Evolutionary conservation across 2,329 filamentous ascomycete species (phyloP).

Genomic region (Sphaceloma murrayae): DNA sequence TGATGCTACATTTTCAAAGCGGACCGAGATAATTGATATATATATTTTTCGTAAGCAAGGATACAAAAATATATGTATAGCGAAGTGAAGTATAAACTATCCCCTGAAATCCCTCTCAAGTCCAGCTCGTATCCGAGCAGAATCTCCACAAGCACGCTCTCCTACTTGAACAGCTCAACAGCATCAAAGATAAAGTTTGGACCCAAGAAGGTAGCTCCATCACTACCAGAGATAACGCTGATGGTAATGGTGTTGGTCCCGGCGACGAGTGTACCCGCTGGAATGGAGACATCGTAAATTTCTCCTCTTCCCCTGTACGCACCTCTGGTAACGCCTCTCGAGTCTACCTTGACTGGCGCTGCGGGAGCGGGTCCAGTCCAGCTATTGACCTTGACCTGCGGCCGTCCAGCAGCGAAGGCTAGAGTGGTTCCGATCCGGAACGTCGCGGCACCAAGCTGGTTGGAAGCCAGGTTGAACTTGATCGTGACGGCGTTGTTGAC

Average conservation of each 20-base stretch:
- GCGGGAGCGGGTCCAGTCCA: constrained; percentile 40
- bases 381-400: constrained; percentile 48
- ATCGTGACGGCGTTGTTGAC: constrained; percentile 53
- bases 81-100: not conserved
- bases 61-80: not conserved
- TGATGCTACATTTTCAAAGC: not conserved
- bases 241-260: constrained; percentile 56
- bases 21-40: not conserved
- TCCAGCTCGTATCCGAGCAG: too few species aligned
- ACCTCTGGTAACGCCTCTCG: constrained; percentile 55
- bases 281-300: constrained; percentile 53
- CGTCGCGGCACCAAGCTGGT: constrained; percentile 44
- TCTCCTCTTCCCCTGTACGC: constrained; percentile 56
- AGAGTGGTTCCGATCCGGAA: constrained; percentile 57
- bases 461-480: constrained; percentile 46
- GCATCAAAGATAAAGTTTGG: constrained; percentile 40
- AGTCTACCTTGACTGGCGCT: constrained; percentile 46
- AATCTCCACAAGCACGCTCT: too few species aligned
- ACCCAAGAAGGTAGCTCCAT: constrained; percentile 45
- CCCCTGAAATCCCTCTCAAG: too few species aligned
- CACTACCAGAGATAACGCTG: constrained; percentile 49
- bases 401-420: constrained; percentile 50
- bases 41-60: not conserved
- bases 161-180: constrained; percentile 19
- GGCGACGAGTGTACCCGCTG: constrained; percentile 48